Conservation (phyloP, 2,329 filamentous ascomycete species). For the Penicillium sp. region DNA sequence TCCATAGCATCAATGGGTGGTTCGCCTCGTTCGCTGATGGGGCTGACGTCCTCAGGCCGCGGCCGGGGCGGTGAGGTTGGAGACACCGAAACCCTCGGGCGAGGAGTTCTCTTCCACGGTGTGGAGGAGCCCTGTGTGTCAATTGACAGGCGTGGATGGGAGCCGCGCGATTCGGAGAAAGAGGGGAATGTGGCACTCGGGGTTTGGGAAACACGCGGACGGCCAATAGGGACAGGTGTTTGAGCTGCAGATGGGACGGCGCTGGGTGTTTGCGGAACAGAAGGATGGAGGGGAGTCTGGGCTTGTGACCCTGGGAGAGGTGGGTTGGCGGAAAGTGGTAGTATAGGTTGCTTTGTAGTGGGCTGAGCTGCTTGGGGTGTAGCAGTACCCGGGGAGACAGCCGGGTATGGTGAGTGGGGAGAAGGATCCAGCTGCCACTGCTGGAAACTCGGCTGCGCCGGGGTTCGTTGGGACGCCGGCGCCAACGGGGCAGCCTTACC, state of each 20-base stretch:
- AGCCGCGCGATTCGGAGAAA: slow-evolving; percentile 25
- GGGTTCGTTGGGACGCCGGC: slow-evolving; percentile 20
- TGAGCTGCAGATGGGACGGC: slow-evolving; percentile 18
- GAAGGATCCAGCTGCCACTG: slow-evolving; percentile 38
- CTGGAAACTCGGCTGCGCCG: slow-evolving; percentile 35
- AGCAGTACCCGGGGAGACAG: slow-evolving; percentile 22
- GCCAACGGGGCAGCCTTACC: slow-evolving; percentile 19
- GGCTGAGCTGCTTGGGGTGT: slow-evolving; percentile 16
- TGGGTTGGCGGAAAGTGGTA: slow-evolving; percentile 19
- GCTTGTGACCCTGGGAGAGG: slow-evolving; percentile 14
- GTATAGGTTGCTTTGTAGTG: slow-evolving; percentile 20
- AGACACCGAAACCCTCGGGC: slow-evolving; percentile 33
- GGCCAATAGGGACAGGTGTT: slow-evolving; percentile 25
- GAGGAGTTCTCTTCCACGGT: slow-evolving; percentile 44
- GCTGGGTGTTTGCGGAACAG: slow-evolving; percentile 30
- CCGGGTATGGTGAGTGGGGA: slow-evolving; percentile 31
- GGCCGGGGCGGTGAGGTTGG: slow-evolving; percentile 43
- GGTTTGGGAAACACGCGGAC: slow-evolving; percentile 27
- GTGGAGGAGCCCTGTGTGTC: slow-evolving; percentile 43
- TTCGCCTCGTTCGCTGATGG: slow-evolving; percentile 44
- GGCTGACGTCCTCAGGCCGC: slow-evolving; percentile 45
- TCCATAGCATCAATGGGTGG: slow-evolving; percentile 36
- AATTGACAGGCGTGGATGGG: slow-evolving; percentile 36
- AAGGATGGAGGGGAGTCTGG: slow-evolving; percentile 17
- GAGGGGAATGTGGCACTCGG: slow-evolving; percentile 28